Evolutionary conservation across 495 filamentous ascomycete species (phyloP).

Genomic region (Tuber calosporum): DNA sequence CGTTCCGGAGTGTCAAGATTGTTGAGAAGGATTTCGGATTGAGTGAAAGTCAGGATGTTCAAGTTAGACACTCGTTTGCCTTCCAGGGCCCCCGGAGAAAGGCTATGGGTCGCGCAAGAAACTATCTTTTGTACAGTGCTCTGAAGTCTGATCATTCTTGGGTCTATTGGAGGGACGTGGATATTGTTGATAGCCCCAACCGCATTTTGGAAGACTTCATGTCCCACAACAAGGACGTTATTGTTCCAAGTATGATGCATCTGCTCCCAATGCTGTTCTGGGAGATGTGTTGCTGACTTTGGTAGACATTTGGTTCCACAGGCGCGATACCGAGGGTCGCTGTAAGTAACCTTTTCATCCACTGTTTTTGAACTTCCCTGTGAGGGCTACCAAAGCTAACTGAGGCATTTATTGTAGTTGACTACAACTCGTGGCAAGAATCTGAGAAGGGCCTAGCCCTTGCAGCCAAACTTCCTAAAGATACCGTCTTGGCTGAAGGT

Average conservation of each 20-base stretch:
- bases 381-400: neutral
- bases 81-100: slow-evolving; percentile 88
- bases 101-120: slow-evolving; percentile 79
- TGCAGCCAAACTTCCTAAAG: slow-evolving; percentile 62
- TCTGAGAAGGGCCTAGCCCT: slow-evolving; percentile 73
- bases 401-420: slow-evolving; percentile 52
- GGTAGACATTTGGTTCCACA: slow-evolving; percentile 94
- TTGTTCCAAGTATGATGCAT: slow-evolving; percentile 78
- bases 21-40: slow-evolving; percentile 85
- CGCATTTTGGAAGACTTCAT: slow-evolving; percentile 92
- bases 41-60: slow-evolving; percentile 60
- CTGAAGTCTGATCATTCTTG: slow-evolving; percentile 90
- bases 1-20: slow-evolving; percentile 75
- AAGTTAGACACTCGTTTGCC: slow-evolving; percentile 74
- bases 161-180: slow-evolving; percentile 98
- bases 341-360: slow-evolving; percentile 53
- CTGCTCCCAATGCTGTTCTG: neutral
- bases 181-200: slow-evolving; percentile 82
- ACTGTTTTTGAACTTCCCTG: neutral
- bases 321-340: slow-evolving; percentile 84
- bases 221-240: slow-evolving; percentile 81
- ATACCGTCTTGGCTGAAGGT: slow-evolving; percentile 80
- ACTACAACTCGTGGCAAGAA: slow-evolving; percentile 99
- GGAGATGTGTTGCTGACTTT: slow-evolving; percentile 39
- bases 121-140: slow-evolving; percentile 79